Conservation (phyloP, 345 rosid genomes). For the Turritis glabra region DNA sequence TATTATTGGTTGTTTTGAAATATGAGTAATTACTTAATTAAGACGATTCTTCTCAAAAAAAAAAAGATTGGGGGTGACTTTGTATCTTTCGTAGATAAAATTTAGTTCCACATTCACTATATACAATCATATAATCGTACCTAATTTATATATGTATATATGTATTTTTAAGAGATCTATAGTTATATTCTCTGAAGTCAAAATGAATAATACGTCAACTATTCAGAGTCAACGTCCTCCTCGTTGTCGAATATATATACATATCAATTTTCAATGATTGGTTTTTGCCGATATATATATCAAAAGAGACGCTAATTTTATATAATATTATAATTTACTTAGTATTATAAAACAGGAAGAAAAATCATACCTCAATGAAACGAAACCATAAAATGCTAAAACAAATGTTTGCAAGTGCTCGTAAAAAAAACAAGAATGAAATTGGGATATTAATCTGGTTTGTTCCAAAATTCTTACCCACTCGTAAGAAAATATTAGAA, state of each 20-base stretch:
- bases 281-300: background rate
- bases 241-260: background rate
- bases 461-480: slow-evolving; percentile 5
- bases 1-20: too few species aligned
- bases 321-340: background rate
- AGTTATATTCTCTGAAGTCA: background rate
- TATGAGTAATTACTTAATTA: too few species aligned
- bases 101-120: background rate
- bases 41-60: too few species aligned
- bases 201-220: slow-evolving; percentile 11
- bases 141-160: background rate
- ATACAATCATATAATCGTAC: too few species aligned
- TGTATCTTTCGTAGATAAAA: too few species aligned
- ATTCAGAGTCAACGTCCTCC: slow-evolving; percentile 4
- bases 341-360: background rate
- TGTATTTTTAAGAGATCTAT: background rate
- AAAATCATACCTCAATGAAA: background rate
- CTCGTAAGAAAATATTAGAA: slow-evolving; percentile 5
- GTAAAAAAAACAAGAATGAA: background rate
- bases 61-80: too few species aligned
- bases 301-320: background rate
- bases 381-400: slow-evolving; percentile 11
- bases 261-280: slow-evolving; percentile 16
- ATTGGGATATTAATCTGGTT: background rate
- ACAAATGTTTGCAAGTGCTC: background rate